phyloP scores from a whole-genome alignment of 805 yeast species.

The Starmerella vitae region DNA sequence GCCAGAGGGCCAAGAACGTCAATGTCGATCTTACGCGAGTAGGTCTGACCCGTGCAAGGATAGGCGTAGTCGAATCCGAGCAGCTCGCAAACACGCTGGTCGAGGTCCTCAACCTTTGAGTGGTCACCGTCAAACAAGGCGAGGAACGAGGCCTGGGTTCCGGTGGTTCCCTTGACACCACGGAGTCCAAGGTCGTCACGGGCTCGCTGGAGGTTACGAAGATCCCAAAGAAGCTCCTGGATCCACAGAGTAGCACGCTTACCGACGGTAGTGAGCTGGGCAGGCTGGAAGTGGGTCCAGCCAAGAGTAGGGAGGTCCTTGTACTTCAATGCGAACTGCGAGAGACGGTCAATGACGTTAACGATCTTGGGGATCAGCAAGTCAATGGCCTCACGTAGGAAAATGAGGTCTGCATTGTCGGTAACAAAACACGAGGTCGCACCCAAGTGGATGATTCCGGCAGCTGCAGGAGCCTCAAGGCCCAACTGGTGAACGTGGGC shows the following conservation, averaged over 20 bases:
- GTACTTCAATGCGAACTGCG: constrained; percentile 76
- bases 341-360: constrained; percentile 82
- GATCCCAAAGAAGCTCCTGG: constrained; percentile 95
- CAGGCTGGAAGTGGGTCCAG: constrained; percentile 99
- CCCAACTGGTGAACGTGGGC: constrained; percentile 97
- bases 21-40: constrained; percentile 93
- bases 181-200: constrained; percentile 91
- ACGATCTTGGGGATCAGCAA: constrained; percentile 86
- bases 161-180: constrained; percentile 98
- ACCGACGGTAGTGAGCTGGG: constrained; percentile 96
- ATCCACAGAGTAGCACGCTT: constrained; percentile 96
- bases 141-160: constrained; percentile 94
- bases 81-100: constrained; percentile 81
- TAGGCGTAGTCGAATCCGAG: constrained; percentile 89
- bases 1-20: constrained; percentile 87
- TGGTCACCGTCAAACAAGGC: constrained; percentile 93
- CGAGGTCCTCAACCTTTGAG: constrained; percentile 87
- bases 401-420: constrained; percentile 94
- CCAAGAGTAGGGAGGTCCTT: constrained; percentile 95
- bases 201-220: constrained; percentile 89
- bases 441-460: constrained; percentile 95
- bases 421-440: constrained; percentile 97
- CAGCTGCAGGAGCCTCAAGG: constrained; percentile 82
- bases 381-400: constrained; percentile 91
- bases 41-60: constrained; percentile 98